Evolutionary conservation across 78 protist genomes (phyloP).

Genomic region (Monocercomonoides exilis): DNA sequence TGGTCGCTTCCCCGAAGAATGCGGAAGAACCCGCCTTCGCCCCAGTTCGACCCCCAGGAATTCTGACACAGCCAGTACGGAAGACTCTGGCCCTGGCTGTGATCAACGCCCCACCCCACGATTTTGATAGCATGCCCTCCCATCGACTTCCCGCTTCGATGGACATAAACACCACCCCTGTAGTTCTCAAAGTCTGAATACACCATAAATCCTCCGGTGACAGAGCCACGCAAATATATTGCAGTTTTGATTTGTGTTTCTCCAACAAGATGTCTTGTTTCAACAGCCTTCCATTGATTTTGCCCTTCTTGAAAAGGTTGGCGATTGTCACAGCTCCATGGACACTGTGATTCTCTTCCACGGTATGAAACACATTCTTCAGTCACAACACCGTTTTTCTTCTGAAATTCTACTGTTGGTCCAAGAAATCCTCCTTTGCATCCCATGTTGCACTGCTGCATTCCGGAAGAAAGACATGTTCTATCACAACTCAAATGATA

Average conservation of each 20-base stretch:
- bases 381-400: background rate
- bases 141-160: constrained; percentile 8
- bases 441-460: background rate
- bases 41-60: constrained; percentile 38
- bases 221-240: background rate
- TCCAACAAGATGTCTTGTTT: background rate
- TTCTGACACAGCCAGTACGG: background rate
- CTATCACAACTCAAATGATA: constrained; percentile 24
- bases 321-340: background rate
- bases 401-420: constrained; percentile 9
- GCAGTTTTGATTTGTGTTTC: background rate
- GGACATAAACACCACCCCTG: constrained; percentile 27
- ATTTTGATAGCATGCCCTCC: constrained; percentile 50
- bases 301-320: background rate
- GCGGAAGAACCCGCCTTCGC: constrained; percentile 26
- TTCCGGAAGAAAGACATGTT: background rate
- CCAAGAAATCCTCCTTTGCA: constrained; percentile 31
- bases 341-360: constrained; percentile 16
- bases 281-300: background rate
- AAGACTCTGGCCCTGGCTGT: no score
- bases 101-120: constrained; percentile 43
- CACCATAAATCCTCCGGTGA: background rate
- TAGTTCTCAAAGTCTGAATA: background rate
- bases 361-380: constrained; percentile 19
- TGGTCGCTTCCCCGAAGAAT: constrained; percentile 33